Base-by-base conservation (phyloP, 176 grass and related monocot genomes). In the Phoenix dactylifera region DNA sequence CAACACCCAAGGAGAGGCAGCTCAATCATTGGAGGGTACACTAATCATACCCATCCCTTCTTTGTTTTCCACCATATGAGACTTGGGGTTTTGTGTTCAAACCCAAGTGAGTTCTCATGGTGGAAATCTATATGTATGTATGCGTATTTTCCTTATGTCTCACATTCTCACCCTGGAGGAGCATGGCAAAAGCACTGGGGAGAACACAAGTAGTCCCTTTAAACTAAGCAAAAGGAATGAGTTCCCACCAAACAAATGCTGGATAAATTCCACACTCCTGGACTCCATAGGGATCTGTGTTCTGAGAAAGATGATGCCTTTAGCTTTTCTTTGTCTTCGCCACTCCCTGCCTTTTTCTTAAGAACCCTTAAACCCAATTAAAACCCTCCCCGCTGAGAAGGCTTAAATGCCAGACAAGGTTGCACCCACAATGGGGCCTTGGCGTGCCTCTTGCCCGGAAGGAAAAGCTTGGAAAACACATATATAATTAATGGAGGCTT, bases 221-320 rank as follows among this genome's bases (percentile, higher is more conserved):
- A 83, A 92, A 92, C 79, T 70, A 80, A 98, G 81, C 81, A 89
- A 92, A 89, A 92, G 80, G 87, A 98, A 92, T 90, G 82, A 92
- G 57, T 52, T 76, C 62, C 74, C 35, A 64, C 16, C 66, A 58
- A 58, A 66, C 29, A 89, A 79, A 81, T 84, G 77, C 51, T 79
- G 66, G 65, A 66, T 82, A 69, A 70, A 80, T 69, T 82, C 52
- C 7, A 10, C 35, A 44, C 35, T 44, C 35, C 10, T 44, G 35
- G 57, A 72, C 58, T 26, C 66, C 74, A 81, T 77, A 32, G 92
- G 92, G 91, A 96, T 92, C 81, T 83, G 93, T 97, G 93, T 86
- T 84, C 70, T 59, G 63, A 78, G 73, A 76, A 81, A 77, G 65
- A 68, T 32, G 35, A 44, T 62, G 44, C 50, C 49, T 67, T 63